Conservation (phyloP, 805 yeast species). For the Ogataea haglerorum region DNA sequence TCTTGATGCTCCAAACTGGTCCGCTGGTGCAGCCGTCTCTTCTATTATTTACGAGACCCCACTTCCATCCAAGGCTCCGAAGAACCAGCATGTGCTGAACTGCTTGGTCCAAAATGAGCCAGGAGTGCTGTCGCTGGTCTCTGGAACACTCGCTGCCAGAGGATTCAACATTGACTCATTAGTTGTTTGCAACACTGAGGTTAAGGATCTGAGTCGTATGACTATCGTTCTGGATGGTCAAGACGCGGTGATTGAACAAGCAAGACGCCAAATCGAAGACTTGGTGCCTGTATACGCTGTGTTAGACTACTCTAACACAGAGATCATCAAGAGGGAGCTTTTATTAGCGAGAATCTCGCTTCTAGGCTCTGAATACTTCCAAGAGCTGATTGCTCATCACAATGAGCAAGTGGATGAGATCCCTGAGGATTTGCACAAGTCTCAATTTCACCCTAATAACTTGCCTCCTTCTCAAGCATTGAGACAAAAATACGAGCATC, state of each 20-base stretch:
- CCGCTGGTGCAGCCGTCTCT: conserved; percentile 94
- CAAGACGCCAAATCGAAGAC: conserved; percentile 96
- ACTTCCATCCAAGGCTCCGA: conserved; percentile 55
- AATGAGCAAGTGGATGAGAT: conserved; percentile 44
- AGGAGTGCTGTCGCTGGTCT: conserved; percentile 89
- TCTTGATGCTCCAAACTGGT: conserved; percentile 89
- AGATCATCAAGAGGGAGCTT: conserved; percentile 87
- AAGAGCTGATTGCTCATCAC: conserved; percentile 88
- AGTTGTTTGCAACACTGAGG: conserved; percentile 96
- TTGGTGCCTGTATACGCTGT: conserved; percentile 98
- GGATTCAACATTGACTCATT: conserved; percentile 98
- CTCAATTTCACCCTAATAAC: conserved; percentile 80
- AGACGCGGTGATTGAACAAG: conserved; percentile 96
- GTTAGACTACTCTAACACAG: conserved; percentile 85
- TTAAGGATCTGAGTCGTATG: conserved; percentile 92
- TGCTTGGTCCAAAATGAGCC: conserved; percentile 98
- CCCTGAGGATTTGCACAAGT: conserved; percentile 39
- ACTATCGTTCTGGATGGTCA: conserved; percentile 92
- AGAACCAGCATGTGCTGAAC: conserved; percentile 85
- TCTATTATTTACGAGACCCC: conserved; percentile 93
- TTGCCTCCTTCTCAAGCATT: conserved; percentile 87
- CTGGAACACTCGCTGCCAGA: conserved; percentile 95
- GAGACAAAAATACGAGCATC: conserved; percentile 88
- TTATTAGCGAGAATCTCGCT: conserved; percentile 88
- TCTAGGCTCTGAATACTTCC: conserved; percentile 97